A percentile compares a stretch with the other conserved stretches of the same genome.
Conservation (phyloP, 495 filamentous ascomycete species). For the Annulohypoxylon nitens region DNA sequence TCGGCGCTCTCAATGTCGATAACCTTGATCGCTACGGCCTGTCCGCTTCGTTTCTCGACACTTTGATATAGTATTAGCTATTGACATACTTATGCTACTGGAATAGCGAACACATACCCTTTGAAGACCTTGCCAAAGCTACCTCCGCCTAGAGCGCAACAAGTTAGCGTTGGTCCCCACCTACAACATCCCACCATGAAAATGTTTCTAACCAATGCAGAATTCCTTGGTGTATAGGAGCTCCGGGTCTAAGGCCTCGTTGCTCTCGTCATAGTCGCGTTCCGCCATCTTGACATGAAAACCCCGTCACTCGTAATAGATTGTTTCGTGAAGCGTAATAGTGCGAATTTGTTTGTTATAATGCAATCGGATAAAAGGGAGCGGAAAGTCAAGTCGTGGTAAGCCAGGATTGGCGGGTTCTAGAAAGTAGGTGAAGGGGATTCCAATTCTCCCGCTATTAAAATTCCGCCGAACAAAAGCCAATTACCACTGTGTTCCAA, state of each 20-base stretch:
- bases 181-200: slow-evolving; percentile 21
- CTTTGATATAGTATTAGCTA: slow-evolving; percentile 62
- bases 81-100: neutral
- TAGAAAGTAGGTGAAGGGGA: slow-evolving; percentile 42
- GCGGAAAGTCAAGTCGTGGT: slow-evolving; percentile 25
- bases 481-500: slow-evolving; percentile 11
- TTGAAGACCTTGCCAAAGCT: slow-evolving; percentile 98
- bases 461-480: slow-evolving; percentile 2
- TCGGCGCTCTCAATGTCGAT: slow-evolving; percentile 99
- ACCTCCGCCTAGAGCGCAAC: slow-evolving; percentile 70
- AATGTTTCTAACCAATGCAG: slow-evolving; percentile 79
- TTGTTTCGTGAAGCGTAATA: slow-evolving; percentile 40
- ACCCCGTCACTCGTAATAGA: slow-evolving; percentile 38
- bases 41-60: slow-evolving; percentile 85
- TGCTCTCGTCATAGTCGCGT: slow-evolving; percentile 58
- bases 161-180: slow-evolving; percentile 30
- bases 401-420: slow-evolving; percentile 31
- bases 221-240: slow-evolving; percentile 92
- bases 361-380: slow-evolving; percentile 7
- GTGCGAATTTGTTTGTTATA: slow-evolving; percentile 10
- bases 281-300: slow-evolving; percentile 56
- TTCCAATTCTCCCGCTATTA: slow-evolving; percentile 5
- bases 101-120: slow-evolving; percentile 68
- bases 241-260: slow-evolving; percentile 78
- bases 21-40: slow-evolving; percentile 92